Conservation (phyloP, 768 basidiomycete genomes). For the Hortiboletus flavorubellus region DNA sequence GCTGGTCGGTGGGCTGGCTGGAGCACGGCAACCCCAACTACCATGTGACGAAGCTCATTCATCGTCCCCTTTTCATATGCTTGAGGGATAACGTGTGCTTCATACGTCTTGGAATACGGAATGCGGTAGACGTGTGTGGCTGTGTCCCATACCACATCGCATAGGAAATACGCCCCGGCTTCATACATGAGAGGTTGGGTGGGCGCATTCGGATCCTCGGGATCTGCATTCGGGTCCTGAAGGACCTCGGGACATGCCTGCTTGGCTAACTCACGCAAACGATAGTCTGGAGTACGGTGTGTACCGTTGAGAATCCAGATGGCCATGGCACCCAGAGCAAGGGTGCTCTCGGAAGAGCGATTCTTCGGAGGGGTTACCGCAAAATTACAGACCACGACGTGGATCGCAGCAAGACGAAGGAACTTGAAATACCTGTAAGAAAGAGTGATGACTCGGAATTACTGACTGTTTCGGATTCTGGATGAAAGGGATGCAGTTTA, state of each 20-base stretch:
- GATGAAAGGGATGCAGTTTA: no score
- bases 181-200: slow-evolving; percentile 5
- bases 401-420: no score
- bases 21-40: not conserved
- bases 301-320: slow-evolving; percentile 7
- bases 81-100: not conserved
- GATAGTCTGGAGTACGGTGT: not conserved
- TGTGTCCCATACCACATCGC: not conserved
- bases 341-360: not conserved
- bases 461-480: no score
- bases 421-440: slow-evolving; percentile 1
- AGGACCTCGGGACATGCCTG: not conserved
- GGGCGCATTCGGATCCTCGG: not conserved
- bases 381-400: not conserved
- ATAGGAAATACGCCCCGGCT: not conserved
- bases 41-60: not conserved
- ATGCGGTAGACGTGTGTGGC: not conserved
- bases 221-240: not conserved
- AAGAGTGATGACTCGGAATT: no score
- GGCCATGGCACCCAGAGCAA: not conserved
- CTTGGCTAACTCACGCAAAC: not conserved
- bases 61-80: not conserved
- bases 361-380: not conserved
- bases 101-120: not conserved
- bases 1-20: not conserved